A percentile compares a stretch with the other conserved stretches of the same genome.
These are phyloP conservation scores for Xanthoparmelia taractica DNA, from an alignment of 495 filamentous ascomycete species.

Conservation along the genomic window DNA sequence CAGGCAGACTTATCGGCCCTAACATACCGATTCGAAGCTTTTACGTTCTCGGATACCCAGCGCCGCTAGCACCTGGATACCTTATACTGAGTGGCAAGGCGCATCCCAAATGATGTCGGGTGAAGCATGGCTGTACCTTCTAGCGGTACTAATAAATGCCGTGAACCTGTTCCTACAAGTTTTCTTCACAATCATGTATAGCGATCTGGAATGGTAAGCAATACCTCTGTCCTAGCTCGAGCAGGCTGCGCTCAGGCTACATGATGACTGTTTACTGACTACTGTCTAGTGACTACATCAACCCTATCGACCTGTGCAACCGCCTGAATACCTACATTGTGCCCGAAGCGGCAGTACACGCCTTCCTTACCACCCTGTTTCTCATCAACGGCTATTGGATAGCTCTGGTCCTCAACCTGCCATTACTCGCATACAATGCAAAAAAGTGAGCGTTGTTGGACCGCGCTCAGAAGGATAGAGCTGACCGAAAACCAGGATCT, in stretches of 20 bases:
- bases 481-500: slow-evolving; percentile 57
- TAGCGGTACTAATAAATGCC: slow-evolving; percentile 98
- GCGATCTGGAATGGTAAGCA: slow-evolving; percentile 90
- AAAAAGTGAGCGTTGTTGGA: slow-evolving; percentile 69
- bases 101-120: slow-evolving; percentile 64
- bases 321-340: slow-evolving; percentile 99
- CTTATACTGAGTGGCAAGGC: neutral
- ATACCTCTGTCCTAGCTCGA: neutral
- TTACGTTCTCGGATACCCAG: neutral
- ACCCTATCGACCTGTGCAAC: slow-evolving; percentile 99
- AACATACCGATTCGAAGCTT: slow-evolving; percentile 2
- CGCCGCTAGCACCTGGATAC: neutral
- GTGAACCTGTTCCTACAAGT: slow-evolving; percentile 99
- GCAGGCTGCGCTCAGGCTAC: slow-evolving; percentile 11
- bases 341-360: slow-evolving; percentile 96
- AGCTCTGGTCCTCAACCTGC: slow-evolving; percentile 83
- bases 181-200: slow-evolving; percentile 99
- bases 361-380: slow-evolving; percentile 88
- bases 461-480: slow-evolving; percentile 16
- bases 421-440: slow-evolving; percentile 84
- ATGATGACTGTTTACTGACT: slow-evolving; percentile 22
- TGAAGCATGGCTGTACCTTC: slow-evolving; percentile 98
- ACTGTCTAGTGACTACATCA: slow-evolving; percentile 87
- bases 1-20: slow-evolving; percentile 8
- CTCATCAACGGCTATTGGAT: slow-evolving; percentile 99